A percentile compares a stretch with the other conserved stretches of the same genome.
Conservation (phyloP, 441 rosid species). For the Pelargonium citronellum region DNA sequence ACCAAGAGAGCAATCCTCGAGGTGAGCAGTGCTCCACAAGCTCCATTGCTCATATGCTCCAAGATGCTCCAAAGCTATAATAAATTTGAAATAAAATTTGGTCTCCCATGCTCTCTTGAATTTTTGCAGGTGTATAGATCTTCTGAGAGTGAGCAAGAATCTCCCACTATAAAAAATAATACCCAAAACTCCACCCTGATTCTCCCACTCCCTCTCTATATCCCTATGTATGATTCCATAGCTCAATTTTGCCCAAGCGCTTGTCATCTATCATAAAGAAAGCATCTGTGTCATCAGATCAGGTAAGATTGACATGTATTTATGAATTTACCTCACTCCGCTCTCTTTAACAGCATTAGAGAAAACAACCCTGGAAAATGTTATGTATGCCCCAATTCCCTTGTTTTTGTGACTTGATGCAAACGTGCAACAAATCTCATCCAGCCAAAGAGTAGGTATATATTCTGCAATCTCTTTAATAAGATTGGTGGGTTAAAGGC, state of each 20-base stretch:
- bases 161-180: constrained; percentile 56
- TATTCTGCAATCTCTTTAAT: not conserved
- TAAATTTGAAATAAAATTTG: constrained; percentile 52
- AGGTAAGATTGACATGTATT: constrained; percentile 50
- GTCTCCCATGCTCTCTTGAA: constrained; percentile 59
- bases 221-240: constrained; percentile 91
- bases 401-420: constrained; percentile 1
- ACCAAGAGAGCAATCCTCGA: constrained; percentile 85
- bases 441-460: not conserved
- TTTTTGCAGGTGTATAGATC: constrained; percentile 52
- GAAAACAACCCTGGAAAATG: constrained; percentile 19
- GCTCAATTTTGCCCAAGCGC: constrained; percentile 95
- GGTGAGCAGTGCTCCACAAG: constrained; percentile 92
- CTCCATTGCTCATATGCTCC: constrained; percentile 91
- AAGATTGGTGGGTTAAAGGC: not conserved
- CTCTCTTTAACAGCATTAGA: constrained; percentile 32
- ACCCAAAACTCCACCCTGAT: constrained; percentile 69
- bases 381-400: constrained; percentile 6
- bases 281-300: constrained; percentile 85
- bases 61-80: constrained; percentile 85
- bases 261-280: constrained; percentile 98
- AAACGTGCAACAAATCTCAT: not conserved
- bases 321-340: constrained; percentile 54
- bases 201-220: constrained; percentile 87
- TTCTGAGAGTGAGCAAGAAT: constrained; percentile 66